Conservation (phyloP, 2,329 filamentous ascomycete genomes). For the Fusarium sp. region DNA sequence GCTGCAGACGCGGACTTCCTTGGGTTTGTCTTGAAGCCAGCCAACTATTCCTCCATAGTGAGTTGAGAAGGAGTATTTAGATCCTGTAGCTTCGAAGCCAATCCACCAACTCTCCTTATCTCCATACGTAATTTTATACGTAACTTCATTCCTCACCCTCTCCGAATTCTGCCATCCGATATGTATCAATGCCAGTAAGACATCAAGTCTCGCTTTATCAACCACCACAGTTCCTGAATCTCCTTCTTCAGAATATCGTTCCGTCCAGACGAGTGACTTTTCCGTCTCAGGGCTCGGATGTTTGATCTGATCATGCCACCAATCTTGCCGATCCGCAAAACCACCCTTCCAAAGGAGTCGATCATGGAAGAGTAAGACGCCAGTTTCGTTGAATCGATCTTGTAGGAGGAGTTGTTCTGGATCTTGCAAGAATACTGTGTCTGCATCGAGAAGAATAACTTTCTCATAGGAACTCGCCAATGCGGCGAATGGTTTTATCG, state of each 20-base stretch:
- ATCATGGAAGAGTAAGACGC: slow-evolving; percentile 57
- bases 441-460: slow-evolving; percentile 55
- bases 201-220: slow-evolving; percentile 53
- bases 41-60: slow-evolving; percentile 58
- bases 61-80: slow-evolving; percentile 54
- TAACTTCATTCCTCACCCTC: slow-evolving; percentile 54
- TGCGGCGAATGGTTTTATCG: slow-evolving; percentile 57
- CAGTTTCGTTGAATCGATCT: slow-evolving; percentile 48
- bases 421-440: slow-evolving; percentile 54
- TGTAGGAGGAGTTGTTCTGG: slow-evolving; percentile 52
- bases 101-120: slow-evolving; percentile 63
- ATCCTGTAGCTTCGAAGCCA: slow-evolving; percentile 55
- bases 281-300: slow-evolving; percentile 50
- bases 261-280: slow-evolving; percentile 54
- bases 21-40: slow-evolving; percentile 35
- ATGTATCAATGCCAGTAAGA: slow-evolving; percentile 57
- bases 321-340: slow-evolving; percentile 52
- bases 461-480: slow-evolving; percentile 53
- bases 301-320: slow-evolving; percentile 54
- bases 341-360: slow-evolving; percentile 54
- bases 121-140: slow-evolving; percentile 57
- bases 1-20: slow-evolving; percentile 52
- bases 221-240: slow-evolving; percentile 58
- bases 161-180: slow-evolving; percentile 59
- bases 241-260: slow-evolving; percentile 56